Evolutionary conservation across 2,329 filamentous ascomycete species (phyloP).

Genomic region (Colletotrichum sp.): DNA sequence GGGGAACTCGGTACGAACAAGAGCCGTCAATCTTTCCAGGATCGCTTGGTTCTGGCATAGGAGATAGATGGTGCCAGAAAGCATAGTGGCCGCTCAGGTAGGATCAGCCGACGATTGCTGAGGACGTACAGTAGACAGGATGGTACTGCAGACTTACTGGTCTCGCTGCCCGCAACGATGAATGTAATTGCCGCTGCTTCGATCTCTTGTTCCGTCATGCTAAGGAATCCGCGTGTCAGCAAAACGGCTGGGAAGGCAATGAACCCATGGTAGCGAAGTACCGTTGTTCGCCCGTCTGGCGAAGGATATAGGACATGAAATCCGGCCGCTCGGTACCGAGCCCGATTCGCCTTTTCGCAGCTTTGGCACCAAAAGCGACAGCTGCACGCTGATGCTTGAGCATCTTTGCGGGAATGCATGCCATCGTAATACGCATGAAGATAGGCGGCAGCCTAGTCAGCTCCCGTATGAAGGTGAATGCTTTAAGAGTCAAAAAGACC

Average conservation of each 20-base stretch:
- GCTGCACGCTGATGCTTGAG: not conserved
- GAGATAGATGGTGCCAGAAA: not conserved
- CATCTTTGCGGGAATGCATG: not conserved
- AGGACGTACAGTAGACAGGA: too few relatives aligned
- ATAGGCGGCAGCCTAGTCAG: not conserved
- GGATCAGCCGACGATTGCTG: not conserved
- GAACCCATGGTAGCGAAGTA: not conserved
- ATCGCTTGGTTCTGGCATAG: not conserved
- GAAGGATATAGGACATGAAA: not conserved
- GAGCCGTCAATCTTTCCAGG: not conserved
- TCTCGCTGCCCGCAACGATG: not conserved
- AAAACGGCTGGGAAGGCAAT: not conserved
- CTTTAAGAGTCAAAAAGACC: not conserved
- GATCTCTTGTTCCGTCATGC: not conserved
- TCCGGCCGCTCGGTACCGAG: not conserved
- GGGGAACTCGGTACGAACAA: not conserved
- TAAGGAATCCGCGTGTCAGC: not conserved
- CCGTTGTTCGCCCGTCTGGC: not conserved
- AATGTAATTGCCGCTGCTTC: not conserved
- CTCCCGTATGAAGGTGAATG: not conserved
- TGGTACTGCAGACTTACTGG: not conserved
- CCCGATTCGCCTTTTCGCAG: not conserved
- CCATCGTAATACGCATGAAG: not conserved
- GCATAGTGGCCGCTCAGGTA: not conserved
- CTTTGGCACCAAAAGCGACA: not conserved